phyloP scores from a whole-genome alignment of 2,329 filamentous ascomycete genomes.

The Fonsecaea pedrosoi region DNA sequence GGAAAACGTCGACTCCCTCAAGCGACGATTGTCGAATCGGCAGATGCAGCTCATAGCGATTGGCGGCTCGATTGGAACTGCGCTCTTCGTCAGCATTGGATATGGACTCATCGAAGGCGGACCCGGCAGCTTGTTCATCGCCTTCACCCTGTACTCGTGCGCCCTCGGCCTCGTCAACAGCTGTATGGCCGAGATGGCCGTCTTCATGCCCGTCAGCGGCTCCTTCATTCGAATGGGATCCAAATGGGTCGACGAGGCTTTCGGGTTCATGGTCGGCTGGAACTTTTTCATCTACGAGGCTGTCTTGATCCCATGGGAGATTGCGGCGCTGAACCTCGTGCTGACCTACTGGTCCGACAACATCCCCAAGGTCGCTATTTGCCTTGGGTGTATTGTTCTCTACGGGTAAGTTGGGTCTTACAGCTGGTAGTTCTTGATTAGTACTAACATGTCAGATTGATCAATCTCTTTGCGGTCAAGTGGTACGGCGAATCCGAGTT shows the following conservation, averaged over 20 bases:
- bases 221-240: conserved; percentile 48
- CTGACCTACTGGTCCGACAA: conserved; percentile 50
- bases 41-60: conserved; percentile 31
- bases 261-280: conserved; percentile 55
- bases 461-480: conserved; percentile 72
- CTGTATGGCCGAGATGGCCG: conserved; percentile 53
- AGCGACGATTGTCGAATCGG: conserved; percentile 6
- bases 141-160: conserved; percentile 37
- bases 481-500: conserved; percentile 74
- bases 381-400: conserved; percentile 48
- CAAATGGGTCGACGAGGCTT: conserved; percentile 50
- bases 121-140: conserved; percentile 46
- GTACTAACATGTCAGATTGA: conserved; percentile 48
- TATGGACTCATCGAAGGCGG: conserved; percentile 45
- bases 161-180: conserved; percentile 21
- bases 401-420: conserved; percentile 42
- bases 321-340: conserved; percentile 49
- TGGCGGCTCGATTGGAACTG: conserved; percentile 48
- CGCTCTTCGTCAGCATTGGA: conserved; percentile 47
- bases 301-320: conserved; percentile 48
- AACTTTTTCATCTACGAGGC: conserved; percentile 55
- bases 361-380: conserved; percentile 48
- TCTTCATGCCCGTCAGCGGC: conserved; percentile 49
- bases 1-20: conserved; percentile 6
- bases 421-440: background rate